These are phyloP conservation scores for Gaultheria prostrata DNA, from an alignment of 148 eudicot genomes.

Conservation along the genomic window DNA sequence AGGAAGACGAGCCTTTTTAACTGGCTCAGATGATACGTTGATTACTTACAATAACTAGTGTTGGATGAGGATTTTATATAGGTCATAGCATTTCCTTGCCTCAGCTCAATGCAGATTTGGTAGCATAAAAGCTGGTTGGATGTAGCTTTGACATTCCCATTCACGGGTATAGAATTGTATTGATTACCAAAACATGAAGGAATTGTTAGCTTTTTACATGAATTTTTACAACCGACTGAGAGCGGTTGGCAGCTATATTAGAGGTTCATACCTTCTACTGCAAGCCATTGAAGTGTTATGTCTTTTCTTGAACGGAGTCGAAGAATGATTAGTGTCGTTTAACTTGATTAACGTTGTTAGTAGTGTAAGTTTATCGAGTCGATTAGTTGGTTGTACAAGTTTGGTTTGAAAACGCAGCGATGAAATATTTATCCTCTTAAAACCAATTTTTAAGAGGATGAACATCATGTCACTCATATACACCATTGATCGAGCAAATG, in stretches of 20 bases:
- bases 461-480: background rate
- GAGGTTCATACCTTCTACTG: constrained; percentile 46
- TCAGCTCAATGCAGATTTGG: constrained; percentile 31
- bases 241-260: constrained; percentile 57
- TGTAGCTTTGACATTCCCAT: background rate
- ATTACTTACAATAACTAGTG: background rate
- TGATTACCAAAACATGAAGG: background rate
- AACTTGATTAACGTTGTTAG: no score
- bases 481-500: background rate
- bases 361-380: background rate
- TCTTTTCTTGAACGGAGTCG: background rate
- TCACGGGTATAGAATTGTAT: background rate
- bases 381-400: background rate
- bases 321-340: background rate
- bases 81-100: constrained; percentile 19
- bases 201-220: background rate
- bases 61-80: background rate
- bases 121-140: background rate
- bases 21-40: background rate
- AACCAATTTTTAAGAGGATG: background rate
- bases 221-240: constrained; percentile 24
- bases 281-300: constrained; percentile 34
- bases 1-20: background rate
- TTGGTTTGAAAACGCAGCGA: no score
- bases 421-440: background rate